A percentile compares a stretch with the other conserved stretches of the same genome.
Evolutionary conservation across 2,329 filamentous ascomycete genomes (phyloP).

Genomic region (Fusarium fracticaudum): DNA sequence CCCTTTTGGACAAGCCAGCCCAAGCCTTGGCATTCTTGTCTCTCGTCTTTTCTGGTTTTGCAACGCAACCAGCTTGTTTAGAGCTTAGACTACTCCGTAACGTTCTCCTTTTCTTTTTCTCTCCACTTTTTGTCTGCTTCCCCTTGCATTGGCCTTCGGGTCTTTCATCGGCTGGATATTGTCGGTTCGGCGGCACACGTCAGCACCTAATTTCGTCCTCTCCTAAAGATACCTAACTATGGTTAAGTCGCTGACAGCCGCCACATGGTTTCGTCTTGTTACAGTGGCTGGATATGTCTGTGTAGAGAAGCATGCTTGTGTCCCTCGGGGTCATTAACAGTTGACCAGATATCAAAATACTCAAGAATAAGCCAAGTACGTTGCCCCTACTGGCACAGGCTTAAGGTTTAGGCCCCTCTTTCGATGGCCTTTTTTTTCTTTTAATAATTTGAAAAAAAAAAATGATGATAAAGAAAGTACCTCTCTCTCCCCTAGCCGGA

Average conservation of each 20-base stretch:
- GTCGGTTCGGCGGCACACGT: constrained; percentile 28
- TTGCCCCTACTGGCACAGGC: background rate
- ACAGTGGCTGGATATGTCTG: background rate
- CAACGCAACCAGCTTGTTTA: background rate
- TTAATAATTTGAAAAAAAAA: no score
- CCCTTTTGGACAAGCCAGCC: background rate
- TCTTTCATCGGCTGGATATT: constrained; percentile 1
- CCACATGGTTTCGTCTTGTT: constrained; percentile 13
- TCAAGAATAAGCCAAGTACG: background rate
- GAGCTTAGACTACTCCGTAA: background rate
- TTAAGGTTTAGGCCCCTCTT: background rate
- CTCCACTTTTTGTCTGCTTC: constrained; percentile 9
- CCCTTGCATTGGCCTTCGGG: constrained; percentile 20
- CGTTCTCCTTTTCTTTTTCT: constrained; percentile 15
- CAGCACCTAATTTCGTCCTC: constrained; percentile 39
- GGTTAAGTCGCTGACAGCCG: background rate
- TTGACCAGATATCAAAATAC: background rate
- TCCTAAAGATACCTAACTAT: background rate
- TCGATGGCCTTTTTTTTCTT: background rate
- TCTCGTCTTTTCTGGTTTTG: background rate
- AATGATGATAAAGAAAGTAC: no score
- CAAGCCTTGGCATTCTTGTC: background rate
- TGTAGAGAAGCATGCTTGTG: constrained; percentile 5
- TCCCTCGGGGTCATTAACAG: background rate
- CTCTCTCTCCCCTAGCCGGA: background rate